Percentiles rank a stretch among this genome's conserved stretches.
These are phyloP conservation scores for Bretschneidera sinensis DNA, from an alignment of 345 rosid species.

Conservation along the genomic window DNA sequence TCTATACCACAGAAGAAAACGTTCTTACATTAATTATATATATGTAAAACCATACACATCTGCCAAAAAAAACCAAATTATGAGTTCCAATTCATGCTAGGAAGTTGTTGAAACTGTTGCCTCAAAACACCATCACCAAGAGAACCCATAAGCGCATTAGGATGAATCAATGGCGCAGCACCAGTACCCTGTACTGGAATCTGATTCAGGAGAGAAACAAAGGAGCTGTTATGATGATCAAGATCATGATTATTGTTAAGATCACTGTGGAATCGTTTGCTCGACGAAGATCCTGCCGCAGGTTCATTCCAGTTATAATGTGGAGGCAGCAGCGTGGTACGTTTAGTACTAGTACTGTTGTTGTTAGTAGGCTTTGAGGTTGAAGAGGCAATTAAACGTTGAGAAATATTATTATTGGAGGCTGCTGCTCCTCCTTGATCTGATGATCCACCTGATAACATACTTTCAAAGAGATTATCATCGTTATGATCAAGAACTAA, in stretches of 20 bases:
- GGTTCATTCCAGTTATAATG: slow-evolving; percentile 36
- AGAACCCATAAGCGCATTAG: slow-evolving; percentile 36
- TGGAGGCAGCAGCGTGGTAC: slow-evolving; percentile 6
- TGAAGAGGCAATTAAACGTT: slow-evolving; percentile 16
- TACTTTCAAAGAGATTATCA: slow-evolving; percentile 53
- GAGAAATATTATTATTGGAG: slow-evolving; percentile 18
- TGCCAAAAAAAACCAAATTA: no score
- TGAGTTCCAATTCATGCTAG: slow-evolving; percentile 44
- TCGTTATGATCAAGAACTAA: slow-evolving; percentile 41
- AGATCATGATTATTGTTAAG: slow-evolving; percentile 24
- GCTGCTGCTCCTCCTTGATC: slow-evolving; percentile 14
- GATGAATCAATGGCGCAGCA: slow-evolving; percentile 41
- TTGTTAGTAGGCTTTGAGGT: slow-evolving; percentile 12
- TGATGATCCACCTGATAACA: slow-evolving; percentile 26
- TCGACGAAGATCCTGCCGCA: slow-evolving; percentile 26
- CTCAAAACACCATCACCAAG: slow-evolving; percentile 48
- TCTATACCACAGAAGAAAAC: no score
- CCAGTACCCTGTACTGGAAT: slow-evolving; percentile 49
- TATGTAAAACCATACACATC: no score
- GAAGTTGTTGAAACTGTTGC: slow-evolving; percentile 53
- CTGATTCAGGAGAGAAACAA: slow-evolving; percentile 56
- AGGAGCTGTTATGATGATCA: slow-evolving; percentile 38
- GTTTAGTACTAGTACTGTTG: slow-evolving; percentile 18
- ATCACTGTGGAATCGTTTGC: slow-evolving; percentile 54
- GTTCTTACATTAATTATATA: no score